Conservation (phyloP, 306 rosid genomes). For the Inga leiocalycina region DNA sequence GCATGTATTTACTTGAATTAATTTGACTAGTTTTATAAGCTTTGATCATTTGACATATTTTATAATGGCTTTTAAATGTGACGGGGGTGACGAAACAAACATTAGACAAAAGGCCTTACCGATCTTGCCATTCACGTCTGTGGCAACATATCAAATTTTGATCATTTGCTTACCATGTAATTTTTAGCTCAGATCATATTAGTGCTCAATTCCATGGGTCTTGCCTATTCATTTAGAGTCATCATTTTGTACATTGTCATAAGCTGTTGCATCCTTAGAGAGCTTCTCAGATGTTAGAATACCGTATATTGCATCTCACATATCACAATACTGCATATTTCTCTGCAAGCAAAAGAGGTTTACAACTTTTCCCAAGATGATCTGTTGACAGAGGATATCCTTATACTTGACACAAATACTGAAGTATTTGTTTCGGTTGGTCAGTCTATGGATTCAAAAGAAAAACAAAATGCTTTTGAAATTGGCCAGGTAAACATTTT, state of each 20-base stretch:
- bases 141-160: constrained; percentile 34
- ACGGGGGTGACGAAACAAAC: not conserved
- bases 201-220: constrained; percentile 9
- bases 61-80: constrained; percentile 23
- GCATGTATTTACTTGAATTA: constrained; percentile 5
- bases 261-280: constrained; percentile 20
- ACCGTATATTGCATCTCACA: constrained; percentile 4
- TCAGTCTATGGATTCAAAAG: constrained; percentile 81
- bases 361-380: constrained; percentile 95
- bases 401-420: constrained; percentile 93
- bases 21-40: constrained; percentile 12
- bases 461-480: constrained; percentile 86
- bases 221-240: constrained; percentile 20
- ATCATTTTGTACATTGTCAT: constrained; percentile 16
- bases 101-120: constrained; percentile 12
- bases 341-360: constrained; percentile 79
- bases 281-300: constrained; percentile 16
- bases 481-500: constrained; percentile 69
- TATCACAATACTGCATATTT: constrained; percentile 19
- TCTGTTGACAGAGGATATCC: constrained; percentile 88
- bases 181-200: constrained; percentile 30
- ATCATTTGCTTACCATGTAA: constrained; percentile 30
- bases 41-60: not conserved
- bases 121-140: constrained; percentile 37
- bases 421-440: constrained; percentile 99